Conservation (phyloP, 306 rosid species). For the Prunus padus region DNA sequence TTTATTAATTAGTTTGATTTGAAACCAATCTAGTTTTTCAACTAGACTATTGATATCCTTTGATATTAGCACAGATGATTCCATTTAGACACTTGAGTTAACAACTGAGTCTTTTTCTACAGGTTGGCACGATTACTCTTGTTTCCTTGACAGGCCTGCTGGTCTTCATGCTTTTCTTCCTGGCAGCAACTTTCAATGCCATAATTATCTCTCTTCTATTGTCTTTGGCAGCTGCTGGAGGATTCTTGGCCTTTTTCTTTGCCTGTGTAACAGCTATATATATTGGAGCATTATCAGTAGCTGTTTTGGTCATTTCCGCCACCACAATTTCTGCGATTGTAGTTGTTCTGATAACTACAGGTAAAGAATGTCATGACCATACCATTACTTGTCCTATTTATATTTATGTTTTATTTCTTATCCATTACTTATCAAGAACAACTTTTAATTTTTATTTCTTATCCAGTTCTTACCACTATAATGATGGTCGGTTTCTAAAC, state of each 20-base stretch:
- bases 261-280: constrained; percentile 63
- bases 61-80: neutral
- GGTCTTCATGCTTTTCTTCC: constrained; percentile 77
- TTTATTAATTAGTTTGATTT: neutral
- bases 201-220: constrained; percentile 61
- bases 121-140: constrained; percentile 70
- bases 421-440: neutral
- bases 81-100: neutral
- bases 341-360: constrained; percentile 68
- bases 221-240: constrained; percentile 90
- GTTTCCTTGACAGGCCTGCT: constrained; percentile 76
- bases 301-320: constrained; percentile 56
- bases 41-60: neutral
- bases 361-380: constrained; percentile 36
- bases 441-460: neutral
- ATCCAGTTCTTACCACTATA: neutral
- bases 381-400: neutral
- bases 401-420: neutral
- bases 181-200: constrained; percentile 81
- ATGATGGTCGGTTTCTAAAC: neutral
- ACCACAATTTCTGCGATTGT: constrained; percentile 56
- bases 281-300: constrained; percentile 76
- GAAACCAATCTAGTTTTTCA: neutral
- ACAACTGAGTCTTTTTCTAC: constrained; percentile 25
- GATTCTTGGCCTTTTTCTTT: constrained; percentile 91